Conservation (phyloP, 805 yeast genomes). For the Saccharomycopsis microspora region DNA sequence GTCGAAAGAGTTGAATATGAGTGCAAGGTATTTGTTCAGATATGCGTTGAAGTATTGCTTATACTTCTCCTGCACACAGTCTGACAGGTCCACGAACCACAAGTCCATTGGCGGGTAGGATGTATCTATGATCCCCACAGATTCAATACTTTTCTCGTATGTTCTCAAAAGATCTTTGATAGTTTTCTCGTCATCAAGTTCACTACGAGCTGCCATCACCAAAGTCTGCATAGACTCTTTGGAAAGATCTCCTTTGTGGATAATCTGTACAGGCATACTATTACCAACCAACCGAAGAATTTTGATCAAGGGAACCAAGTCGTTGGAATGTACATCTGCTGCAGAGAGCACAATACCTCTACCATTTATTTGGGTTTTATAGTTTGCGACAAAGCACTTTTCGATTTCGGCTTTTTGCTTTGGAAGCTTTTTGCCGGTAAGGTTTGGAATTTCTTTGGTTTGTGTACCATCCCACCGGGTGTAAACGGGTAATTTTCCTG, state of each 20-base stretch:
- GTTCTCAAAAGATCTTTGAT: neutral
- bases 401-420: conserved; percentile 16
- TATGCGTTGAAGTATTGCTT: conserved; percentile 24
- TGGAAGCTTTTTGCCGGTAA: conserved; percentile 25
- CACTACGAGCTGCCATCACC: conserved; percentile 27
- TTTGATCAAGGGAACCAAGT: conserved; percentile 28
- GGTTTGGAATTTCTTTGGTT: conserved; percentile 19
- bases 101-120: conserved; percentile 24
- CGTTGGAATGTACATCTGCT: conserved; percentile 21
- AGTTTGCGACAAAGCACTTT: conserved; percentile 20
- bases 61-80: conserved; percentile 17
- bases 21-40: conserved; percentile 37
- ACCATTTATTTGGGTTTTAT: conserved; percentile 23
- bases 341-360: conserved; percentile 25
- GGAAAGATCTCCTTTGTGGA: conserved; percentile 27
- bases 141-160: conserved; percentile 1
- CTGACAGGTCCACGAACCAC: conserved; percentile 28
- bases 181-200: conserved; percentile 18
- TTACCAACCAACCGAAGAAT: conserved; percentile 27
- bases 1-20: conserved; percentile 36
- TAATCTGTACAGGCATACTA: conserved; percentile 29
- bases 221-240: conserved; percentile 22
- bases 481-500: conserved; percentile 26
- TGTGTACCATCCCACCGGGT: conserved; percentile 27
- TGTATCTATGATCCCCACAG: too few relatives aligned